Conservation (phyloP, 768 basidiomycete genomes). For the Pholiota molesta region DNA sequence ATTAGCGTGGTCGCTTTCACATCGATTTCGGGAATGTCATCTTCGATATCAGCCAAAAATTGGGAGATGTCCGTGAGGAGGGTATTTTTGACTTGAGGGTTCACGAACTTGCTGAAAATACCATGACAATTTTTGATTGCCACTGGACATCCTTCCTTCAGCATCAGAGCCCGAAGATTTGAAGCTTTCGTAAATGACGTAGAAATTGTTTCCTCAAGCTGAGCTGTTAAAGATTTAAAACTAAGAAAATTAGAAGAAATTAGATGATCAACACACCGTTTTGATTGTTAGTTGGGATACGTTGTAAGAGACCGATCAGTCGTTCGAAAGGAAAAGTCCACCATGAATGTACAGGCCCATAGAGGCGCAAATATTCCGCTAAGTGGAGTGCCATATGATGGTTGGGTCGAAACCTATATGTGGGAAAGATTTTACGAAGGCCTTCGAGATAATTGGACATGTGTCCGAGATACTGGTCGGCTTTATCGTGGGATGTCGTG, state of each 20-base stretch:
- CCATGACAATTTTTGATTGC: background rate
- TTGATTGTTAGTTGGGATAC: conserved; percentile 31
- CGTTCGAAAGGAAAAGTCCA: conserved; percentile 16
- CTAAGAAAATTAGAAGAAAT: background rate
- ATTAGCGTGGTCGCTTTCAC: background rate
- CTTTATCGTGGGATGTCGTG: conserved; percentile 9
- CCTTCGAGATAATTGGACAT: conserved; percentile 27
- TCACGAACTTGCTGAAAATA: background rate
- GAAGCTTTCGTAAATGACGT: background rate
- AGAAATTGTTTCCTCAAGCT: background rate
- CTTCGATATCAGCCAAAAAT: background rate
- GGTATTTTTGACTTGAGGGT: background rate
- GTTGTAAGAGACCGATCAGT: conserved; percentile 11
- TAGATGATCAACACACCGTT: background rate
- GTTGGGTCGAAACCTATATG: background rate
- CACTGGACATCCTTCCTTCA: background rate
- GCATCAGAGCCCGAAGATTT: background rate
- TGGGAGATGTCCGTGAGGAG: background rate
- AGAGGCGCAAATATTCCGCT: conserved; percentile 33
- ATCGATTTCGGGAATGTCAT: background rate
- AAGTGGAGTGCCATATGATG: conserved; percentile 36
- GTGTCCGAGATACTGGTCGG: conserved; percentile 14
- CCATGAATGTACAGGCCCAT: conserved; percentile 26
- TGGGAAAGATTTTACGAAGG: background rate
- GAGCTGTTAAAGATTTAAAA: background rate